Base-by-base conservation (phyloP, 176 grass and related monocot species). In the Urochloa ruziziensis region DNA sequence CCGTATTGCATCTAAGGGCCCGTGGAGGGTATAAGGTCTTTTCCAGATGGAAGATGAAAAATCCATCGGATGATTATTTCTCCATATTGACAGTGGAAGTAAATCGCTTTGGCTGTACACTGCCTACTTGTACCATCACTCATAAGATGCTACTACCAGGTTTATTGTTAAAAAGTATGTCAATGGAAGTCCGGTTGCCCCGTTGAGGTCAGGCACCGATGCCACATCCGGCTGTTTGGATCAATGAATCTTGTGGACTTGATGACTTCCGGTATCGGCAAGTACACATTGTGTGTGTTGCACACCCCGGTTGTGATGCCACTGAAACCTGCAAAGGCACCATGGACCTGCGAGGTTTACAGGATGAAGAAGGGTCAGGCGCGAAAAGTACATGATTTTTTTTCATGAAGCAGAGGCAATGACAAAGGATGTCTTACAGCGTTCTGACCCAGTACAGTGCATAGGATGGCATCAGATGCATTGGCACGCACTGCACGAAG, bases 211-310 rank as follows among this genome's bases (percentile, higher is more conserved):
- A 94, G 57, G 73, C 96, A 99, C 29, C 96, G 91, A 35, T 99
- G 96, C 96, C 96, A 99, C 96, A 99, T 99, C 86, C 96, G 75
- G 81, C 96, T 99, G 63, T 99, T 92, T 21, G 96, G 91, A 67
- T 99, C 58, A 1, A 99, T 73, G 14, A 82, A 73, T 81, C 87
- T 93, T 1, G 91, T 85, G 23, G 91, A 79, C 53, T 49, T 88
- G 64, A 99, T 92, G 37, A 99, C 93, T 83, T 99, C 96, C 0
- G 85, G 84, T 78, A 99, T 94, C 0, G 96, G 96, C 12, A 99
- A 70, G 69, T 94, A 99, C 11, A 99, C 93, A 6, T 90, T 94
- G 64, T 99, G 96, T 0, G 89, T 92, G 83, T 99, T 99, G 85
- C 93, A 92, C 61, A 91, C 75, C 23, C 96, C 93, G 0, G 93